These are phyloP conservation scores for Rhynchosporium secalis DNA, from an alignment of 2,329 filamentous ascomycete species.

Conservation along the genomic window DNA sequence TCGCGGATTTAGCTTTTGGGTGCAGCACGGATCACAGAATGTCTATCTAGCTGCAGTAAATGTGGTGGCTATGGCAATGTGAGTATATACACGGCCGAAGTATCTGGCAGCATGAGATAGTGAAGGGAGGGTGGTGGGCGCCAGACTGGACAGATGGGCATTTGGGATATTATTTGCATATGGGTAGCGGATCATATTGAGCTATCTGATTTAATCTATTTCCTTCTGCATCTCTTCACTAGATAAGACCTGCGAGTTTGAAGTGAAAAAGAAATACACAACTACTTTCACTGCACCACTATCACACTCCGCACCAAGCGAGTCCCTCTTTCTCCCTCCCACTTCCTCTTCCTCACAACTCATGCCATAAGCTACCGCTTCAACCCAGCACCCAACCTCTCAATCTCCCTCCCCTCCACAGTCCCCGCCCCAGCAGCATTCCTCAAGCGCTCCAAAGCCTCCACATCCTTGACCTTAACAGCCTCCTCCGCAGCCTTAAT, in stretches of 20 bases:
- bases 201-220: neutral
- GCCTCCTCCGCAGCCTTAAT: conserved; percentile 91
- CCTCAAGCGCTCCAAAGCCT: conserved; percentile 71
- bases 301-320: neutral
- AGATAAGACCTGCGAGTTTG: neutral
- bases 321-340: neutral
- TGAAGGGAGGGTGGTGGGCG: neutral
- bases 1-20: neutral
- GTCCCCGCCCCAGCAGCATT: conserved; percentile 71
- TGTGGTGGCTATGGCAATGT: neutral
- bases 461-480: conserved; percentile 74
- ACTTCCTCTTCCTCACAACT: neutral
- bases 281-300: neutral
- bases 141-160: neutral
- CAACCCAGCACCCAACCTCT: conserved; percentile 67
- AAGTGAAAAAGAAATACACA: neutral
- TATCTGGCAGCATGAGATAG: neutral
- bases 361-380: conserved; percentile 42
- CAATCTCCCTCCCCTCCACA: conserved; percentile 72
- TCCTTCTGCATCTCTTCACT: neutral
- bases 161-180: conserved; percentile 9
- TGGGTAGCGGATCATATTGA: conserved; percentile 2
- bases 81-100: too few species aligned
- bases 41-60: neutral
- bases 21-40: neutral